These are phyloP conservation scores for Microbotryum silenes-acaulis DNA, from an alignment of 1,284 basidiomycete genomes.

Conservation along the genomic window DNA sequence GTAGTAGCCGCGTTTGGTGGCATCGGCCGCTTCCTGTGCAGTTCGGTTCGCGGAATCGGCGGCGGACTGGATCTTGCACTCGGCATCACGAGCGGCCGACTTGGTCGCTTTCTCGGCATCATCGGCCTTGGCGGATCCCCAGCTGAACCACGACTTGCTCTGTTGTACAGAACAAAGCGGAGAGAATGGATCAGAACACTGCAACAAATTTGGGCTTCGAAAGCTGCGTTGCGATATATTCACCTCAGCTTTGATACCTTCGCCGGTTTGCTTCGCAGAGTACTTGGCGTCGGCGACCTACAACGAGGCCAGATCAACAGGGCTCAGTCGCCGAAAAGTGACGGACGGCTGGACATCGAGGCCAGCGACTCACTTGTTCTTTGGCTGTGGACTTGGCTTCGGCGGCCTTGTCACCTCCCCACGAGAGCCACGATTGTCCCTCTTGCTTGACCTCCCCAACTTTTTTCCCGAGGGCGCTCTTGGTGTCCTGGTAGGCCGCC, in stretches of 20 bases:
- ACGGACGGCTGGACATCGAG: no score
- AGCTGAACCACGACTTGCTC: slow-evolving; percentile 18
- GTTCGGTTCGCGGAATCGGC: no score
- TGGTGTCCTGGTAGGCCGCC: no score
- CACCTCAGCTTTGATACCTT: no score
- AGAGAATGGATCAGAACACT: neutral
- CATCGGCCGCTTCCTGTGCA: no score
- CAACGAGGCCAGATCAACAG: no score
- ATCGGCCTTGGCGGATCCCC: slow-evolving; percentile 12
- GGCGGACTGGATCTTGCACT: no score
- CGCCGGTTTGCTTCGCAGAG: no score
- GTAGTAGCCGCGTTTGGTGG: no score
- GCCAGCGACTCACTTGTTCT: neutral
- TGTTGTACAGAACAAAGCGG: neutral
- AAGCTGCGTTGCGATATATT: no score
- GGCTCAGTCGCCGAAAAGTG: no score
- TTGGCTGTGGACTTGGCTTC: slow-evolving; percentile 16
- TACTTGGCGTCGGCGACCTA: no score
- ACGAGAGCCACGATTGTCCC: slow-evolving; percentile 19
- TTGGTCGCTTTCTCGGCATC: slow-evolving; percentile 8
- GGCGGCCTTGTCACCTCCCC: slow-evolving; percentile 14
- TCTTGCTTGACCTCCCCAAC: slow-evolving; percentile 14
- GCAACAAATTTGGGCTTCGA: neutral
- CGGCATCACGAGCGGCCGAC: slow-evolving; percentile 1
- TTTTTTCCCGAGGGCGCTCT: neutral